Conservation (phyloP, 2,329 filamentous ascomycete species). For the Dryadomyces quercivorus region DNA sequence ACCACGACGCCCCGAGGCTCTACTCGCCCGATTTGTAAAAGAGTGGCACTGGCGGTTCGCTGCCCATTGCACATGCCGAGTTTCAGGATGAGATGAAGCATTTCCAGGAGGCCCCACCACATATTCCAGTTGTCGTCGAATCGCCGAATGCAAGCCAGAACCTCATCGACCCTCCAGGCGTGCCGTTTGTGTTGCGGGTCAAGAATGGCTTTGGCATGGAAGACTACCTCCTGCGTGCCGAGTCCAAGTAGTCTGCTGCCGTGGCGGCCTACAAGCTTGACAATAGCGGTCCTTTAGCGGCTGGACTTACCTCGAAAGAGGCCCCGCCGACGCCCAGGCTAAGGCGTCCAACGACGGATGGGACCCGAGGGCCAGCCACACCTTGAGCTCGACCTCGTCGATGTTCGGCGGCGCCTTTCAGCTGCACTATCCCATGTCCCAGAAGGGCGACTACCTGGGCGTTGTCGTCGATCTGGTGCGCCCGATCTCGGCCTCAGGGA, state of each 20-base stretch:
- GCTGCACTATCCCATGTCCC: constrained; percentile 30
- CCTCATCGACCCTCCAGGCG: constrained; percentile 48
- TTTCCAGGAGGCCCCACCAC: constrained; percentile 38
- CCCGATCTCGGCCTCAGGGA: constrained; percentile 31
- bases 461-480: constrained; percentile 38
- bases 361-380: constrained; percentile 47
- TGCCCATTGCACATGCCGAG: constrained; percentile 41
- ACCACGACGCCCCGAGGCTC: constrained; percentile 38
- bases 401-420: constrained; percentile 40
- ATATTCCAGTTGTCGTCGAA: constrained; percentile 41
- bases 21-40: constrained; percentile 33
- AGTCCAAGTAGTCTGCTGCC: too few species aligned
- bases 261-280: constrained; percentile 26
- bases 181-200: constrained; percentile 34
- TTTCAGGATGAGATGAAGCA: constrained; percentile 36
- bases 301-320: constrained; percentile 33
- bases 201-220: constrained; percentile 28
- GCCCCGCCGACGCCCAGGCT: constrained; percentile 30
- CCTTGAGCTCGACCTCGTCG: constrained; percentile 50
- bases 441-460: constrained; percentile 37
- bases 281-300: constrained; percentile 22
- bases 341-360: constrained; percentile 28
- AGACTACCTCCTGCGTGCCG: constrained; percentile 25
- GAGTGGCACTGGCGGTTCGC: constrained; percentile 37
- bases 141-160: constrained; percentile 52